A percentile compares a stretch with the other conserved stretches of the same genome.
These are phyloP conservation scores for Colletotrichum sublineola DNA, from an alignment of 2,329 filamentous ascomycete genomes.

Conservation along the genomic window DNA sequence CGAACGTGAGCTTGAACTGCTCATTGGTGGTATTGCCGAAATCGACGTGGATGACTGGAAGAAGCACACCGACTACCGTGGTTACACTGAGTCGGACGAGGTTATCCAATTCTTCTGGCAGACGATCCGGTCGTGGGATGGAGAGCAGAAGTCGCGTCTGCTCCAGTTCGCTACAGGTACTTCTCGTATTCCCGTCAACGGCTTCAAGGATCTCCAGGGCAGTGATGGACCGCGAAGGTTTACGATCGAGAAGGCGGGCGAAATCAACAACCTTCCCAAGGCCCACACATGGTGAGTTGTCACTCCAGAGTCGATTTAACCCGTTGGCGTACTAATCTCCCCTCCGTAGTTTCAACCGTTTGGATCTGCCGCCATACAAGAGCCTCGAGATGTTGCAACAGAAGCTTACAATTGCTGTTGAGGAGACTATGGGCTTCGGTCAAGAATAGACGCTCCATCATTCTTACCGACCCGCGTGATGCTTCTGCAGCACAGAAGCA, in stretches of 20 bases:
- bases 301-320: constrained; percentile 1
- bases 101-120: constrained; percentile 99
- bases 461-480: constrained; percentile 1
- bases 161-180: constrained; percentile 98
- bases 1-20: constrained; percentile 93
- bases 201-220: constrained; percentile 98
- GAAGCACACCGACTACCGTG: constrained; percentile 99
- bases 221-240: constrained; percentile 95
- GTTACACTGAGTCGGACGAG: constrained; percentile 97
- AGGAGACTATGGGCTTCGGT: constrained; percentile 98
- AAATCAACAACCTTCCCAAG: constrained; percentile 91
- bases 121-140: constrained; percentile 95
- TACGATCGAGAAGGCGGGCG: constrained; percentile 97
- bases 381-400: constrained; percentile 84
- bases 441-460: constrained; percentile 78
- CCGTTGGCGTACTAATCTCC: constrained; percentile 43
- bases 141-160: constrained; percentile 96
- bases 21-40: constrained; percentile 99
- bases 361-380: constrained; percentile 96
- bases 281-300: constrained; percentile 92
- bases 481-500: constrained; percentile 2
- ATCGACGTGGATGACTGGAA: constrained; percentile 99
- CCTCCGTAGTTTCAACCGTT: constrained; percentile 85
- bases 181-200: constrained; percentile 97
- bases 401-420: constrained; percentile 96